Base-by-base conservation (phyloP, 2,329 filamentous ascomycete species). In the Celoporthe dispersa region DNA sequence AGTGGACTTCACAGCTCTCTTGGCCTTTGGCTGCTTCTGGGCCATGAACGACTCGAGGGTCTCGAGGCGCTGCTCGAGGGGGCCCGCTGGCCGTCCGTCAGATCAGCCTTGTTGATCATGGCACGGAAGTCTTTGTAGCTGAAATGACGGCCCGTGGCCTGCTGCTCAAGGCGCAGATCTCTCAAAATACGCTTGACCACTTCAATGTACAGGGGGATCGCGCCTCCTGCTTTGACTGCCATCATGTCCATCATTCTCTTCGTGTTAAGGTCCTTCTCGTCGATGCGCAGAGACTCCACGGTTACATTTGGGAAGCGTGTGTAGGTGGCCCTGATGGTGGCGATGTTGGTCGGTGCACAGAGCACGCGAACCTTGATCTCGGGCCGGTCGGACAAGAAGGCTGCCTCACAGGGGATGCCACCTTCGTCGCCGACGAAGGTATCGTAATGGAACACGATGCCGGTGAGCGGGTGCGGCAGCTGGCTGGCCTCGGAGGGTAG, bases 381-480 rank as follows among this genome's bases (percentile, higher is more conserved):
- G 0, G 73, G 68, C 33, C 81, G 74, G 0, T 83, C 84, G 0
- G 84, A 80, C 3, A 92, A 77, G 72, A 84, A 88, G 0, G 88
- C 87, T 0, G 86, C 88, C 75, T 92, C 90, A 68, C 88, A 90
- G 0, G 88, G 84, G 0, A 80, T 80, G 16, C 85, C 85, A 1
- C 81, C 78, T 0, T 76, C 74, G 59, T 86, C 83, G 0, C 83
- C 86, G 14, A 83, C 81, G 71, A 87, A 88, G 0, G 83, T 84
- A 72, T 90, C 88, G 70, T 90, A 92, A 72, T 92, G 89, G 64
- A 92, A 91, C 0, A 92, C 85, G 0, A 92, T 78, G 0, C 87
- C 89, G 0, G 88, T 87, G 0, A 91, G 78, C 0, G 88, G 88
- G 0, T 79, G 79, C 0, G 82, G 81, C 1, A 90, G 79, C 0